Evolutionary conservation across 2,329 filamentous ascomycete species (phyloP).

Genomic region (Alternaria sp.): DNA sequence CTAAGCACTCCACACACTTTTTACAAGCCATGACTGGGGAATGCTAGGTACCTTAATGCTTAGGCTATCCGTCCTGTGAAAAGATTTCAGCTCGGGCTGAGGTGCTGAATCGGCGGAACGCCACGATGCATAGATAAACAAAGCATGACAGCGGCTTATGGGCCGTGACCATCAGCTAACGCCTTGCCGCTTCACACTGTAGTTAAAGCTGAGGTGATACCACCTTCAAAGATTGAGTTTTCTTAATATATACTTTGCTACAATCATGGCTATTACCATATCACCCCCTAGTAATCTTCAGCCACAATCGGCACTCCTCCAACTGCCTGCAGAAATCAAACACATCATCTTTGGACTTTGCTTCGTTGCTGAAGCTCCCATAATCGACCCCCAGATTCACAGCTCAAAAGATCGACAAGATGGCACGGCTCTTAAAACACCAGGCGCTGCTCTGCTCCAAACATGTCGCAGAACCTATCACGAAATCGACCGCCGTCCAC

Average conservation of each 20-base stretch:
- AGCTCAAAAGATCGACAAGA: neutral
- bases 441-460: slow-evolving; percentile 44
- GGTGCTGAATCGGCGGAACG: slow-evolving; percentile 1
- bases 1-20: neutral
- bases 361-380: slow-evolving; percentile 35
- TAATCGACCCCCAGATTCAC: slow-evolving; percentile 34
- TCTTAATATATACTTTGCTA: neutral
- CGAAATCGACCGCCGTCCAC: slow-evolving; percentile 40
- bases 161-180: slow-evolving; percentile 6
- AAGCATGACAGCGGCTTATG: slow-evolving; percentile 1
- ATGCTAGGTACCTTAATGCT: slow-evolving; percentile 2
- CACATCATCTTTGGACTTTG: slow-evolving; percentile 42
- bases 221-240: neutral
- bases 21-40: neutral
- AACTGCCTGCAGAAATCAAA: slow-evolving; percentile 47
- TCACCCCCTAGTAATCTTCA: slow-evolving; percentile 34
- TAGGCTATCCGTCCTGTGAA: neutral
- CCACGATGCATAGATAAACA: slow-evolving; percentile 9
- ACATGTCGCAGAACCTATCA: slow-evolving; percentile 48
- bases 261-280: slow-evolving; percentile 17
- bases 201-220: slow-evolving; percentile 6
- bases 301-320: slow-evolving; percentile 42
- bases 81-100: slow-evolving; percentile 6
- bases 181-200: neutral
- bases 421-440: neutral